Evolutionary conservation across 169 alveolate genomes (phyloP), one percentile per base, ranked within the genome.

Genomic region (Cryptosporidium sp.): DNA sequence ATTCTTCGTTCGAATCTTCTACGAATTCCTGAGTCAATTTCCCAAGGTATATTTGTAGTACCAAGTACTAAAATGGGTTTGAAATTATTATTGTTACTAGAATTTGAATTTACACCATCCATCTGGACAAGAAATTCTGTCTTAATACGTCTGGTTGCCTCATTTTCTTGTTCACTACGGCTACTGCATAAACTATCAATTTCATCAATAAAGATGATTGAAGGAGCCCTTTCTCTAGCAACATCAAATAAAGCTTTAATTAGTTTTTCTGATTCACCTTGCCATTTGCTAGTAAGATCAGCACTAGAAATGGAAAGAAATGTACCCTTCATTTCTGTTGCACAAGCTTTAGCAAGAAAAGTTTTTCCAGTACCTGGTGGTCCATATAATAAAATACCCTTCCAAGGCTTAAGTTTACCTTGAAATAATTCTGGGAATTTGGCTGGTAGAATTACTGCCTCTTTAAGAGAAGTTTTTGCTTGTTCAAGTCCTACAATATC

Each of bases 351-450:
- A 4, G 99, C 99, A 62, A 99, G 91, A 93, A 93, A 98, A 16
- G 99, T 96, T 93, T 99, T 99, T 39, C 99, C 99, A 43, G 99
- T 97, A 35, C 99, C 99, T 5, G 99, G 99, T 21, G 99, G 99
- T 62, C 98, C 98, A 84, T 96, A 96, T 52, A 96, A 91, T 31
- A 96, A 89, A 41, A 96, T 96, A 26, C 97, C 97, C 68, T 95
- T 94, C 98, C 98, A 96, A 26, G 98, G 98, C 55, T 91, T 94
- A 55, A 97, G 71, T 58, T 96, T 95, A 3, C 85, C 98, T 80
- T 93, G 94, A 92, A 98, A 98, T 23, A 98, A 92, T 84, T 97
- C 95, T 21, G 99, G 99, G 91, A 97, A 97, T 69, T 94, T 96
- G 23, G 97, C 93, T 51, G 99, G 99, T 68, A 97, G 91, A 37